phyloP scores from a whole-genome alignment of 2,329 filamentous ascomycete species.

The Malbranchea zuffiana region DNA sequence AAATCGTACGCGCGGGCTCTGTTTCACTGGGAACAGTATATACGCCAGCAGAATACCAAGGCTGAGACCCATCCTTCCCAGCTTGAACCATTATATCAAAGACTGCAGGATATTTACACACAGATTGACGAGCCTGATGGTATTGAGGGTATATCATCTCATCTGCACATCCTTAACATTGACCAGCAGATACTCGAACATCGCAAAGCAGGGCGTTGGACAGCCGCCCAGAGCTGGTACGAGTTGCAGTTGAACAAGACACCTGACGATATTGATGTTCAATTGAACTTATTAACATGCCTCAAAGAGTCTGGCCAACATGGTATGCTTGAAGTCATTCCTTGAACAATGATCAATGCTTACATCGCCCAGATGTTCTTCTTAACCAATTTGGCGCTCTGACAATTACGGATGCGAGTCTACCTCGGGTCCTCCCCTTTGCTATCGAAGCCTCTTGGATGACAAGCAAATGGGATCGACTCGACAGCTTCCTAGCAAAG shows the following conservation, averaged over 20 bases:
- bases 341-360: neutral
- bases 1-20: slow-evolving; percentile 84
- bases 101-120: slow-evolving; percentile 85
- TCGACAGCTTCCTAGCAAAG: slow-evolving; percentile 54
- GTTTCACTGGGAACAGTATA: slow-evolving; percentile 91
- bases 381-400: slow-evolving; percentile 79
- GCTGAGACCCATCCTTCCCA: slow-evolving; percentile 42
- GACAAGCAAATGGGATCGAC: slow-evolving; percentile 65
- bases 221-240: slow-evolving; percentile 94
- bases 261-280: slow-evolving; percentile 64
- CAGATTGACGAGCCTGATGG: slow-evolving; percentile 97
- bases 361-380: slow-evolving; percentile 53
- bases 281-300: slow-evolving; percentile 75
- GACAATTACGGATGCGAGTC: slow-evolving; percentile 39
- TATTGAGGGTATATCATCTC: slow-evolving; percentile 83
- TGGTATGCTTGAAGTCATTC: slow-evolving; percentile 43
- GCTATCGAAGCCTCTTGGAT: slow-evolving; percentile 89
- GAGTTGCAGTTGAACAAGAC: slow-evolving; percentile 75
- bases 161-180: slow-evolving; percentile 75
- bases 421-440: slow-evolving; percentile 62
- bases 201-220: slow-evolving; percentile 85
- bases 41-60: slow-evolving; percentile 45
- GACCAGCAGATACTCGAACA: slow-evolving; percentile 90
- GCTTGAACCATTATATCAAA: slow-evolving; percentile 56
- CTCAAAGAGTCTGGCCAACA: slow-evolving; percentile 93